A percentile compares a stretch with the other conserved stretches of the same genome.
Conservation (phyloP, 805 yeast genomes). For the Debaryomyces prosopidis region DNA sequence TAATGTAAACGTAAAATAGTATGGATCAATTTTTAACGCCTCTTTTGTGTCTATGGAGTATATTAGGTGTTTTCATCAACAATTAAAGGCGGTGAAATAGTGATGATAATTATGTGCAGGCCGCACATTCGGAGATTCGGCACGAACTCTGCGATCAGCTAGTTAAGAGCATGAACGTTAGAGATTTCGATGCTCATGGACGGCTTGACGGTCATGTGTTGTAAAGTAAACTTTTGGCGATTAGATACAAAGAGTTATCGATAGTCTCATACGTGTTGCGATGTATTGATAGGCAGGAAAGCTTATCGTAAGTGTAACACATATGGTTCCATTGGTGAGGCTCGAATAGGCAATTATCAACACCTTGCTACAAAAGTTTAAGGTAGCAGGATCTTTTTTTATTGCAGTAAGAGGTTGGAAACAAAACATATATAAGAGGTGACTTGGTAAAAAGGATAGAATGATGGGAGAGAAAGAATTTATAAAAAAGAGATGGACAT, state of each 20-base stretch:
- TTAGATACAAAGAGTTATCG: slow-evolving; percentile 42
- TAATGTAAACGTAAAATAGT: not conserved
- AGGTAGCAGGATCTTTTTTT: not conserved
- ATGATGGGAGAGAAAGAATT: not conserved
- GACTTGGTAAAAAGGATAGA: not conserved
- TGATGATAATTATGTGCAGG: not conserved
- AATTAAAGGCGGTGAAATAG: not conserved
- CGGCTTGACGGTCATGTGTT: too few relatives aligned
- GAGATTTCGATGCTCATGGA: too few relatives aligned
- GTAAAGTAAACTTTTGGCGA: not conserved
- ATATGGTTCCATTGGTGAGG: not conserved
- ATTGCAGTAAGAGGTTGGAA: not conserved
- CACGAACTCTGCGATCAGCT: not conserved
- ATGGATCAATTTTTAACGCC: too few relatives aligned
- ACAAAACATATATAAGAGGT: not conserved
- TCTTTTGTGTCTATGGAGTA: not conserved
- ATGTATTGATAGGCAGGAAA: slow-evolving; percentile 4
- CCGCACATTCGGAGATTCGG: not conserved
- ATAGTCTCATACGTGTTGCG: slow-evolving; percentile 38
- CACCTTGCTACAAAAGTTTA: not conserved
- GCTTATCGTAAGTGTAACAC: not conserved
- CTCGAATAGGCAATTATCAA: slow-evolving; percentile 1
- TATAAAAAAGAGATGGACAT: slow-evolving; percentile 1
- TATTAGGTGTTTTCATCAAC: not conserved
- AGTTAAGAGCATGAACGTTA: too few relatives aligned